A percentile compares a stretch with the other conserved stretches of the same genome.
These are phyloP conservation scores for Anaeramoeba ignava DNA, from an alignment of 78 protist species.

Conservation along the genomic window DNA sequence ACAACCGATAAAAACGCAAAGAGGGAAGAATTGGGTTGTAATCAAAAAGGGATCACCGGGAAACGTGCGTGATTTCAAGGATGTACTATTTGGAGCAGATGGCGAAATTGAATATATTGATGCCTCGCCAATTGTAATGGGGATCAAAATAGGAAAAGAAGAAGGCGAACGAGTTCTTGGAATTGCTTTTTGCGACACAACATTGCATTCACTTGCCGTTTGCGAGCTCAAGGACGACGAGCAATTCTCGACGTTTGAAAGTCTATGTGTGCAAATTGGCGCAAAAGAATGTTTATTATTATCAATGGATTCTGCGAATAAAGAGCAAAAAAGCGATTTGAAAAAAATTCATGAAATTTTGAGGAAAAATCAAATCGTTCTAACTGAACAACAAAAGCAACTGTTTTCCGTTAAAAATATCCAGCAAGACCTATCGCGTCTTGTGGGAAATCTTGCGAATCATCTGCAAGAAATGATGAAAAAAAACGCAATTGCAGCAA, in stretches of 20 bases:
- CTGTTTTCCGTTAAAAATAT: constrained; percentile 22
- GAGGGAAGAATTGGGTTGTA: too few relatives aligned
- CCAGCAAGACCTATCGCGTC: constrained; percentile 16
- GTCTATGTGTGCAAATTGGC: constrained; percentile 23
- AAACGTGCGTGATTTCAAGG: constrained; percentile 33
- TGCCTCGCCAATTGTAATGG: constrained; percentile 14
- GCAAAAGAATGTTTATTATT: constrained; percentile 38
- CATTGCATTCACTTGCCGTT: neutral
- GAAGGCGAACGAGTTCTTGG: neutral
- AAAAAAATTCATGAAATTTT: neutral
- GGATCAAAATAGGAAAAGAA: neutral
- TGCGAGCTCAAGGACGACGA: constrained; percentile 41
- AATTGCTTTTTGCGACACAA: constrained; percentile 8
- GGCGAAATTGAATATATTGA: neutral
- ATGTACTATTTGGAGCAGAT: constrained; percentile 17
- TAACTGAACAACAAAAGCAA: constrained; percentile 24
- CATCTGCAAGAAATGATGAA: constrained; percentile 21
- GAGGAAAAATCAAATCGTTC: constrained; percentile 11
- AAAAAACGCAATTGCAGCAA: constrained; percentile 29
- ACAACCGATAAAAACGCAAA: too few relatives aligned
- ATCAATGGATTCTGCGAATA: neutral
- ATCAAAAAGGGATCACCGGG: constrained; percentile 43
- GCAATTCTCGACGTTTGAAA: constrained; percentile 36
- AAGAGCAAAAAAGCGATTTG: constrained; percentile 6
- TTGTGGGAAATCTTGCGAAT: too few relatives aligned